Conservation (phyloP, 2,329 filamentous ascomycete species). For the Ophiostoma sp. region DNA sequence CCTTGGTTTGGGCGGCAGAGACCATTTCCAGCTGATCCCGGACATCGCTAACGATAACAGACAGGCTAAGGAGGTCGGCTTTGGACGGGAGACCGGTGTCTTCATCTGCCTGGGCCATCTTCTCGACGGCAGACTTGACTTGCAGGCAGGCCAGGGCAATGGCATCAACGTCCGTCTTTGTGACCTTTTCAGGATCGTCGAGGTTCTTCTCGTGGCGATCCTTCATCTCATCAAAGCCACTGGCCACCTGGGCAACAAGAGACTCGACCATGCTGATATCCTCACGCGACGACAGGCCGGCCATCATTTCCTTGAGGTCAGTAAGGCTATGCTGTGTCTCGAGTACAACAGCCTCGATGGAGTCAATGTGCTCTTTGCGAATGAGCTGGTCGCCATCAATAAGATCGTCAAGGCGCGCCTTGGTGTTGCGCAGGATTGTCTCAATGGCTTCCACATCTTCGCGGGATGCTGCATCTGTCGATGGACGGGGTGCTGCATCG, state of each 20-base stretch:
- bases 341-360: slow-evolving; percentile 60
- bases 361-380: slow-evolving; percentile 59
- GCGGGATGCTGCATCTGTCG: slow-evolving; percentile 55
- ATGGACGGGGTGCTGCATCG: slow-evolving; percentile 27
- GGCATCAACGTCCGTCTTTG: slow-evolving; percentile 76
- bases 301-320: slow-evolving; percentile 29
- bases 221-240: slow-evolving; percentile 69
- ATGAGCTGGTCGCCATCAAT: slow-evolving; percentile 68
- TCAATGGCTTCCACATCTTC: slow-evolving; percentile 90
- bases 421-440: slow-evolving; percentile 82
- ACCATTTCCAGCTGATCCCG: slow-evolving; percentile 60
- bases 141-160: slow-evolving; percentile 79
- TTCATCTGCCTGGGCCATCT: slow-evolving; percentile 65
- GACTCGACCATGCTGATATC: slow-evolving; percentile 73
- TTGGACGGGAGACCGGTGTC: slow-evolving; percentile 63
- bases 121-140: slow-evolving; percentile 71
- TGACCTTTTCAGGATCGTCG: slow-evolving; percentile 58
- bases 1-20: slow-evolving; percentile 68
- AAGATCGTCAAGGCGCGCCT: slow-evolving; percentile 75
- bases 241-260: slow-evolving; percentile 71
- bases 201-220: slow-evolving; percentile 47
- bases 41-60: slow-evolving; percentile 62
- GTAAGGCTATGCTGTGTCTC: slow-evolving; percentile 71
- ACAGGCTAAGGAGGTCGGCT: slow-evolving; percentile 67
- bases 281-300: slow-evolving; percentile 58